Percentiles rank a stretch among this genome's conserved stretches.
Evolutionary conservation across 345 rosid species (phyloP).

Genomic region (Rhizophora mangle): DNA sequence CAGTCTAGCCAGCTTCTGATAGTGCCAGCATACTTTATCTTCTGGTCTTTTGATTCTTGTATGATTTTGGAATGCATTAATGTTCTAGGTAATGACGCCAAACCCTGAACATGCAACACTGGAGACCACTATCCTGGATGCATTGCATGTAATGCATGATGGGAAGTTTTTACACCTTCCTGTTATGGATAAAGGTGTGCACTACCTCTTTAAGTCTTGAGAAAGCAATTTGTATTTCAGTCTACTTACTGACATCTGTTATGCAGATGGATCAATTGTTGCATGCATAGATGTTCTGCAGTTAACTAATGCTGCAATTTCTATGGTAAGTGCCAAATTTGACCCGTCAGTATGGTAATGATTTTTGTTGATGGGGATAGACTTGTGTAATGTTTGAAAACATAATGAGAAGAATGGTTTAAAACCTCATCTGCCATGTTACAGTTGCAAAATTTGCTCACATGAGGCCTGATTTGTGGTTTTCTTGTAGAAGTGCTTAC

Average conservation of each 20-base stretch:
- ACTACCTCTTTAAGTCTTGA: background rate
- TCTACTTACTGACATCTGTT: constrained; percentile 7
- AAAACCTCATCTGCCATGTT: too few species aligned
- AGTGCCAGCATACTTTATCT: background rate
- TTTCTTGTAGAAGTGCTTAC: too few species aligned
- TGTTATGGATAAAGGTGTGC: constrained; percentile 67
- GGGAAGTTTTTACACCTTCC: constrained; percentile 99
- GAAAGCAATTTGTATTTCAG: background rate
- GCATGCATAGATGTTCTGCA: constrained; percentile 91
- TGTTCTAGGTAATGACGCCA: constrained; percentile 81
- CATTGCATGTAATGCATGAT: constrained; percentile 92
- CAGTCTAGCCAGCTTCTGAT: background rate
- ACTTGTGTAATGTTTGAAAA: background rate
- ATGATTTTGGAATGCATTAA: background rate
- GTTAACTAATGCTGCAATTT: constrained; percentile 96
- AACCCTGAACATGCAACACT: constrained; percentile 81
- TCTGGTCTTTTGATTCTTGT: background rate
- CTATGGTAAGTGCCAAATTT: constrained; percentile 56
- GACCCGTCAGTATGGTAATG: background rate
- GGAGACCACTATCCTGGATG: constrained; percentile 87
- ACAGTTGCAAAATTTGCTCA: too few species aligned
- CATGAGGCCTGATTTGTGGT: too few species aligned
- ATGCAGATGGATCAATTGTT: constrained; percentile 69
- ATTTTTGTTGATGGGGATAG: background rate
- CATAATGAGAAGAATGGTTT: too few species aligned